phyloP scores from a whole-genome alignment of 192 early-diverging fungal genomes.

The Podila epigama region DNA sequence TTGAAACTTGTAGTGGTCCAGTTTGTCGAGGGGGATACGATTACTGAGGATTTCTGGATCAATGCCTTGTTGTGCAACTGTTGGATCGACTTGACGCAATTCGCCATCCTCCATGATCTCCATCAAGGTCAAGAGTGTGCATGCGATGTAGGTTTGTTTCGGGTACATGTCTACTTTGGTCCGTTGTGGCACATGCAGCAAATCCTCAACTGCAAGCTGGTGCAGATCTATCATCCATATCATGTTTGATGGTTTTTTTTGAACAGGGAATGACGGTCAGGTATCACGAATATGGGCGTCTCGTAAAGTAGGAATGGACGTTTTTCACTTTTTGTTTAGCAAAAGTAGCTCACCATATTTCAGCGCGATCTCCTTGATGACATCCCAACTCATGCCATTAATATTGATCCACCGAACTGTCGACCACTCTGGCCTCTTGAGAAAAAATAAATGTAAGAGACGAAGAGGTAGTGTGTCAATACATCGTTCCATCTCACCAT shows the following conservation, averaged over 20 bases:
- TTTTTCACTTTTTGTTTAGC: too few relatives aligned
- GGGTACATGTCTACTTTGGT: constrained; percentile 48
- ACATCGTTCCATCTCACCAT: too few relatives aligned
- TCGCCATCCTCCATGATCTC: constrained; percentile 17
- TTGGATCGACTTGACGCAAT: constrained; percentile 17
- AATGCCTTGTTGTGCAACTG: neutral
- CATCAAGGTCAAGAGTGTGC: constrained; percentile 34
- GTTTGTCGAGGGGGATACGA: constrained; percentile 20
- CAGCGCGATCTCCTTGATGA: constrained; percentile 48
- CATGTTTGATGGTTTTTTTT: neutral
- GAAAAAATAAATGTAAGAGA: neutral
- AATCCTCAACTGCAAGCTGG: constrained; percentile 39
- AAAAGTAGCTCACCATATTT: constrained; percentile 51
- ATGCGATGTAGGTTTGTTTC: constrained; percentile 34
- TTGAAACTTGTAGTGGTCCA: constrained; percentile 32
- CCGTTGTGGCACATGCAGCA: constrained; percentile 39
- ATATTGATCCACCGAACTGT: constrained; percentile 64
- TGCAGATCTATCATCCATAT: constrained; percentile 22
- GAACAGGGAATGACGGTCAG: too few relatives aligned
- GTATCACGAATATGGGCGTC: too few relatives aligned
- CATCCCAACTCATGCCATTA: constrained; percentile 56
- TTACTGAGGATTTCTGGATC: constrained; percentile 26
- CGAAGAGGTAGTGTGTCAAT: too few relatives aligned
- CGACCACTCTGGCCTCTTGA: constrained; percentile 47
- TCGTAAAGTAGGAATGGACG: too few relatives aligned